Evolutionary conservation across 2,329 filamentous ascomycete genomes (phyloP).

Genomic region (Uncinocarpus reesii): DNA sequence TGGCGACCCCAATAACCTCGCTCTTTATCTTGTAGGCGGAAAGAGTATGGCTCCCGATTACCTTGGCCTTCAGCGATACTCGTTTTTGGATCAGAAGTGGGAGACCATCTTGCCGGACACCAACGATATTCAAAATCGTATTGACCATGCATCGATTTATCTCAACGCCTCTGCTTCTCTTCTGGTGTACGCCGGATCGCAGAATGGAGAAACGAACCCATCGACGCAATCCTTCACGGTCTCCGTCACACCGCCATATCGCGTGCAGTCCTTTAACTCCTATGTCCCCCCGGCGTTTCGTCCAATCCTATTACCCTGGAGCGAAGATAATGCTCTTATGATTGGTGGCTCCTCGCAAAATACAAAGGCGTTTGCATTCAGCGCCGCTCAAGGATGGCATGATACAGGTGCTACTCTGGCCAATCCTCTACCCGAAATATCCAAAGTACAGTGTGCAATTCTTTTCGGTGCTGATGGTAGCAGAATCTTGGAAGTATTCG

Average conservation of each 20-base stretch:
- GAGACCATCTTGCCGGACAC: constrained; percentile 42
- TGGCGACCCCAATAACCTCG: constrained; percentile 48
- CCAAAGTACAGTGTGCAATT: constrained; percentile 52
- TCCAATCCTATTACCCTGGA: constrained; percentile 67
- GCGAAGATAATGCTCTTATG: constrained; percentile 58
- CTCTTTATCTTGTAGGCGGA: constrained; percentile 74
- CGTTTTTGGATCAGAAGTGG: constrained; percentile 49
- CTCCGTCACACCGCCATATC: constrained; percentile 53
- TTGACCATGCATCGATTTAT: constrained; percentile 66
- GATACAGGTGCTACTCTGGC: constrained; percentile 56
- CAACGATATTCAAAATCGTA: constrained; percentile 55
- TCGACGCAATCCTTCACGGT: constrained; percentile 71
- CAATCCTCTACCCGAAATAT: constrained; percentile 49
- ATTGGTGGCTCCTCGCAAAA: constrained; percentile 61
- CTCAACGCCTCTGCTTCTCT: constrained; percentile 60
- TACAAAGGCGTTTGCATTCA: constrained; percentile 62
- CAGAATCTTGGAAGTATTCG: constrained; percentile 68
- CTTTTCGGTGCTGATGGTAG: constrained; percentile 65
- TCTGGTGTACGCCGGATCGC: constrained; percentile 68
- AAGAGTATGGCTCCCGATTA: constrained; percentile 50
- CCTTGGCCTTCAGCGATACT: constrained; percentile 62
- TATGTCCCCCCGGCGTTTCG: constrained; percentile 50
- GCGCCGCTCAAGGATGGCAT: constrained; percentile 52
- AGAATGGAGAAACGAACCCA: constrained; percentile 46
- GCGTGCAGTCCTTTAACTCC: constrained; percentile 49